A percentile compares a stretch with the other conserved stretches of the same genome.
These are phyloP conservation scores for Starmera caribaea DNA, from an alignment of 805 yeast genomes.

Conservation along the genomic window DNA sequence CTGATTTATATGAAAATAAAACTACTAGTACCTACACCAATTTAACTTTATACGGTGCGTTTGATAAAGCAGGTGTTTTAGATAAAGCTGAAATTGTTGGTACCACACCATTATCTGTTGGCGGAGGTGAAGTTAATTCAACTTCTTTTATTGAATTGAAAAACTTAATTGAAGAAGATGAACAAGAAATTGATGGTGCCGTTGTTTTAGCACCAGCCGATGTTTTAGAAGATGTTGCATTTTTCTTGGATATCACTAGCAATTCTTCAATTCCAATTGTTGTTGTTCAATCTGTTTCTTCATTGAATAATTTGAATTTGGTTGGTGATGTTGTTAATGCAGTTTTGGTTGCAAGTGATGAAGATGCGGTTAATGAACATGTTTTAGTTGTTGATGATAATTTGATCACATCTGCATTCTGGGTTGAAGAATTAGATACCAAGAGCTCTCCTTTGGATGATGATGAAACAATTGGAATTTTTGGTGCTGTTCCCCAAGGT, in stretches of 20 bases:
- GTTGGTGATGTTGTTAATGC: slow-evolving; percentile 45
- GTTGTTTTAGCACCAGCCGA: slow-evolving; percentile 43
- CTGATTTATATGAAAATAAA: slow-evolving; percentile 5
- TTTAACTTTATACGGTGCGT: not conserved
- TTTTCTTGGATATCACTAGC: slow-evolving; percentile 35
- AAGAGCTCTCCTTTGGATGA: slow-evolving; percentile 27
- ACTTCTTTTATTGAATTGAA: slow-evolving; percentile 25
- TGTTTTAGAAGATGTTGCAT: slow-evolving; percentile 40
- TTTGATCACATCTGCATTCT: slow-evolving; percentile 36
- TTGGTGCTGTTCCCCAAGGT: slow-evolving; percentile 34
- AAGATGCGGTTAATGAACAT: slow-evolving; percentile 30
- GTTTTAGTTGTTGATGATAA: slow-evolving; percentile 40
- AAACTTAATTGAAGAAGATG: slow-evolving; percentile 23
- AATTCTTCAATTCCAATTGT: slow-evolving; percentile 32
- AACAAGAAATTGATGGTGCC: slow-evolving; percentile 29
- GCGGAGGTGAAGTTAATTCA: slow-evolving; percentile 33
- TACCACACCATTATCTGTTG: not conserved
- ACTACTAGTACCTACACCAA: not conserved
- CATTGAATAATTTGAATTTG: slow-evolving; percentile 40
- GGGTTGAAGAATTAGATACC: slow-evolving; percentile 39
- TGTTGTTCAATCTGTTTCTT: slow-evolving; percentile 42
- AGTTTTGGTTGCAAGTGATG: slow-evolving; percentile 33
- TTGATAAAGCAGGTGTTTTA: not conserved
- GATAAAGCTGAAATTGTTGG: not conserved
- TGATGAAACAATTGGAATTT: too few species aligned